Conservation (phyloP, 2,329 filamentous ascomycete species). For the Coniochaeta ligniaria region DNA sequence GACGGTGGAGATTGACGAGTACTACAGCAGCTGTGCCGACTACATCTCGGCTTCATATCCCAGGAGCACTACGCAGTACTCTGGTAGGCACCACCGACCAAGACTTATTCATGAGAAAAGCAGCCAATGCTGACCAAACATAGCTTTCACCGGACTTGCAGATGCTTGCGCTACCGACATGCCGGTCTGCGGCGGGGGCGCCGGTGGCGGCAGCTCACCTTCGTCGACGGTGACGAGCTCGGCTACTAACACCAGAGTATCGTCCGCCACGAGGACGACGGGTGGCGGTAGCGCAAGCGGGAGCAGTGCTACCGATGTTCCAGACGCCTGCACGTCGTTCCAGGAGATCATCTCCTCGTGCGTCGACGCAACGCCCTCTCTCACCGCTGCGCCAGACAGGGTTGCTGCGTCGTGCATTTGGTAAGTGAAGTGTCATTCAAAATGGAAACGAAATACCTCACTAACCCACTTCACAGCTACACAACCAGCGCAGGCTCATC, state of each 20-base stretch:
- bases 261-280: background rate
- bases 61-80: background rate
- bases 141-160: background rate
- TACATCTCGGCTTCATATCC: background rate
- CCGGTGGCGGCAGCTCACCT: background rate
- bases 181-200: background rate
- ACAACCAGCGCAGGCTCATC: background rate
- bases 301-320: background rate
- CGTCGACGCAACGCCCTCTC: background rate
- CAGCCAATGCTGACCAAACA: background rate
- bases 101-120: background rate
- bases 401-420: background rate
- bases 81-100: background rate
- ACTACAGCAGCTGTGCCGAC: background rate
- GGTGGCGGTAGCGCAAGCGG: background rate
- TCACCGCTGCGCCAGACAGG: background rate
- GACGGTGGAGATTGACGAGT: constrained; percentile 1
- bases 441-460: background rate
- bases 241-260: background rate
- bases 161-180: background rate
- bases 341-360: background rate
- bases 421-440: background rate
- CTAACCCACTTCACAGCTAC: background rate
- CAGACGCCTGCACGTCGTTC: background rate
- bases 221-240: background rate